Conservation (phyloP, 75 land plant species). For the Selaginella tamariscina region DNA sequence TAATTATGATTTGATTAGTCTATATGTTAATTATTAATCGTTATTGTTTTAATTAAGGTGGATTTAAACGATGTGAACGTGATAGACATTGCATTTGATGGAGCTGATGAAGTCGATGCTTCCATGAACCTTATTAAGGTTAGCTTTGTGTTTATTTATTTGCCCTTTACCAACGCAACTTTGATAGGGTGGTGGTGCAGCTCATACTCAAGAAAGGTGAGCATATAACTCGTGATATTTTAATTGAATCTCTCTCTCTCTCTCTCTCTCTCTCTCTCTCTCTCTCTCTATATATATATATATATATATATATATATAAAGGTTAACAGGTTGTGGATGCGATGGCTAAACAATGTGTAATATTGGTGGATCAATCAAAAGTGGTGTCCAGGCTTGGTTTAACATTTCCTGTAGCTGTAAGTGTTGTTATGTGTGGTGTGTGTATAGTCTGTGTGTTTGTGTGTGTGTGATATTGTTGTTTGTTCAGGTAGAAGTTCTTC, state of each 20-base stretch:
- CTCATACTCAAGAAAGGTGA: neutral
- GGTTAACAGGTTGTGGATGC: conserved; percentile 11
- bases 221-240: neutral
- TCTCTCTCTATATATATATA: too few species aligned
- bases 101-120: conserved; percentile 4
- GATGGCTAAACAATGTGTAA: conserved; percentile 9
- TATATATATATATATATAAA: too few species aligned
- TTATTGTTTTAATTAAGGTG: conserved; percentile 1
- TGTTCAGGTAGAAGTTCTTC: conserved; percentile 46
- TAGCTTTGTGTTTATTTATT: neutral
- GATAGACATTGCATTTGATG: conserved; percentile 8
- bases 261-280: too few species aligned
- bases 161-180: neutral
- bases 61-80: conserved; percentile 13
- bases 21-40: too few species aligned
- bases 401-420: conserved; percentile 1
- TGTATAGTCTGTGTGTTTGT: too few species aligned
- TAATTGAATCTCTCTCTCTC: too few species aligned
- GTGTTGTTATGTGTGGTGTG: neutral
- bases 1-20: too few species aligned
- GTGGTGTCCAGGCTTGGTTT: conserved; percentile 3
- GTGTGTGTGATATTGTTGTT: neutral
- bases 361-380: conserved; percentile 9
- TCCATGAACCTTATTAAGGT: conserved; percentile 11
- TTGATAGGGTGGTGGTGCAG: neutral